Percentiles rank a stretch among this genome's conserved stretches.
These are phyloP conservation scores for Neurospora sp. DNA, from an alignment of 495 filamentous ascomycete genomes.

Conservation along the genomic window DNA sequence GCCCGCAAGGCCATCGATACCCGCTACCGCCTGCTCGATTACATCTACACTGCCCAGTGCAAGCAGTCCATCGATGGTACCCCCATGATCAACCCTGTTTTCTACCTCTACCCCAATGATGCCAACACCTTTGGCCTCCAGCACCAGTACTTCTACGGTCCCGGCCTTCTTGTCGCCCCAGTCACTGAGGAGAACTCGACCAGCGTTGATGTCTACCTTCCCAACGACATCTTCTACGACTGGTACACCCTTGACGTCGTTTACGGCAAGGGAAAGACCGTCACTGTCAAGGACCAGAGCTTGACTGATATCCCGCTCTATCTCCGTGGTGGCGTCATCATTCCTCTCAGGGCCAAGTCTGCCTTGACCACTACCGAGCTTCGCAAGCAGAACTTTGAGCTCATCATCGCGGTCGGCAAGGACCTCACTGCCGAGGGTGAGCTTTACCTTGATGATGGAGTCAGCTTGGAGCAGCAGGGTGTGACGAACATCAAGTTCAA, in stretches of 20 bases:
- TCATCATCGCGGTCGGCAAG: slow-evolving; percentile 53
- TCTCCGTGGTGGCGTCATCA: slow-evolving; percentile 58
- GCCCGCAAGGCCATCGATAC: slow-evolving; percentile 64
- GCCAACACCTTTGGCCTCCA: slow-evolving; percentile 48
- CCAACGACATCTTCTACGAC: slow-evolving; percentile 69
- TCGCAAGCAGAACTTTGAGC: slow-evolving; percentile 55
- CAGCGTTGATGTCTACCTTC: slow-evolving; percentile 61
- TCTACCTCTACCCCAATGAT: slow-evolving; percentile 63
- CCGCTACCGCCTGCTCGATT: slow-evolving; percentile 68
- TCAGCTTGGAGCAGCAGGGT: slow-evolving; percentile 39
- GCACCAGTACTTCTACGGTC: slow-evolving; percentile 65
- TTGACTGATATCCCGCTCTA: slow-evolving; percentile 64
- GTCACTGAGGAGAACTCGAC: slow-evolving; percentile 56
- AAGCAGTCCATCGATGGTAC: slow-evolving; percentile 55
- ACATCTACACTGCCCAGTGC: slow-evolving; percentile 70
- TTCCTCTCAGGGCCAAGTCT: slow-evolving; percentile 51
- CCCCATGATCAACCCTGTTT: slow-evolving; percentile 60
- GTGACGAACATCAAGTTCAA: slow-evolving; percentile 44
- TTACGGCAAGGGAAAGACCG: slow-evolving; percentile 41
- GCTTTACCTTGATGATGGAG: slow-evolving; percentile 55
- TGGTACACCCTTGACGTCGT: slow-evolving; percentile 53
- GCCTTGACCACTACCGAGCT: slow-evolving; percentile 63
- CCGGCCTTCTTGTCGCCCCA: slow-evolving; percentile 60
- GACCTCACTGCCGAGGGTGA: slow-evolving; percentile 29
- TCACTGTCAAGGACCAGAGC: slow-evolving; percentile 43